Evolutionary conservation across 164 flowering plant species (phyloP).

Genomic region (Nymphaea thermarum): DNA sequence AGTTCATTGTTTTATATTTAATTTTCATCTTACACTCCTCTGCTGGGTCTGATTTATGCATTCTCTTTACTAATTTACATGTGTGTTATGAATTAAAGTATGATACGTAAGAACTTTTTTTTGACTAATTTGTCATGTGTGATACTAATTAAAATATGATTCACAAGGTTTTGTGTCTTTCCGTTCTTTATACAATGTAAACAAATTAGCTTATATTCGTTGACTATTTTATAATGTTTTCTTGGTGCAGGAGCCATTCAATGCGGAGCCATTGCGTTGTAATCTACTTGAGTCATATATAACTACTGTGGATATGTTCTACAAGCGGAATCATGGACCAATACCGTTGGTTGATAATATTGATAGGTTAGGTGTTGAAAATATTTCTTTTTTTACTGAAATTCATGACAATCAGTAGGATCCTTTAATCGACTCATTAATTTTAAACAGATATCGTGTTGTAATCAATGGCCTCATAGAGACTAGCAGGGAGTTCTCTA

Average conservation of each 20-base stretch:
- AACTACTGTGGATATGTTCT: conserved; percentile 89
- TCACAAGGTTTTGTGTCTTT: too few species aligned
- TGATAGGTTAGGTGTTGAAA: conserved; percentile 34
- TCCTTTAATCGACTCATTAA: background rate
- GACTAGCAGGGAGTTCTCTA: conserved; percentile 41
- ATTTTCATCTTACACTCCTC: too few species aligned
- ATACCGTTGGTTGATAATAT: conserved; percentile 85
- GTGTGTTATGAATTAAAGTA: too few species aligned
- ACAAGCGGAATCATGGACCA: conserved; percentile 98
- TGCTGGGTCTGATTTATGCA: too few species aligned
- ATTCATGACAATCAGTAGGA: background rate
- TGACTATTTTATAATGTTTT: background rate
- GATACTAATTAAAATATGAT: too few species aligned
- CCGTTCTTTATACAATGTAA: background rate
- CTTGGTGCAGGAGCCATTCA: conserved; percentile 74
- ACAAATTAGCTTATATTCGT: background rate
- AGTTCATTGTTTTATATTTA: too few species aligned
- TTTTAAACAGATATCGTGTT: conserved; percentile 48
- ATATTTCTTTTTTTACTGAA: background rate
- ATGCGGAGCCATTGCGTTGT: conserved; percentile 88
- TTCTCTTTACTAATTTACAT: too few species aligned
- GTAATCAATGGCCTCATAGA: conserved; percentile 49
- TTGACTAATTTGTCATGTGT: too few species aligned
- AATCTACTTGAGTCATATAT: conserved; percentile 69
- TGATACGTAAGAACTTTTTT: too few species aligned